Percentiles rank a stretch among this genome's conserved stretches.
Evolutionary conservation across 805 yeast genomes (phyloP).

Genomic region (Starmerella vitae): DNA sequence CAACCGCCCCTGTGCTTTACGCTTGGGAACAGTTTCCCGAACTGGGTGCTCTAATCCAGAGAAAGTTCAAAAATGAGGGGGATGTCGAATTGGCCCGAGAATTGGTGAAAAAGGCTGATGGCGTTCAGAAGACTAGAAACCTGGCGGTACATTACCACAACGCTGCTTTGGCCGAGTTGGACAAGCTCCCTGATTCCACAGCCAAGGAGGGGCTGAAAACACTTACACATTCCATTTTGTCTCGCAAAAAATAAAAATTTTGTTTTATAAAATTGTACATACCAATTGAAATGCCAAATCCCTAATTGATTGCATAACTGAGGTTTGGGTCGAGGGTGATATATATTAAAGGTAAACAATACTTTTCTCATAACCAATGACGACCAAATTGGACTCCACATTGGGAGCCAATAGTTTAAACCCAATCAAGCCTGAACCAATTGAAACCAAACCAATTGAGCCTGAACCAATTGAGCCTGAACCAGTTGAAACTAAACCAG

Average conservation of each 20-base stretch:
- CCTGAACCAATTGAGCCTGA: no score
- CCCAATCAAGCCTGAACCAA: no score
- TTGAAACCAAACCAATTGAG: no score
- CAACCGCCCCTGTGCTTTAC: slow-evolving; percentile 89
- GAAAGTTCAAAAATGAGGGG: slow-evolving; percentile 69
- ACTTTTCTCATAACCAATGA: no score
- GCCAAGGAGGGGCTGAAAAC: slow-evolving; percentile 78
- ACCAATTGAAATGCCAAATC: no score
- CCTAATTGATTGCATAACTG: no score
- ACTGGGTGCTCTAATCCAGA: slow-evolving; percentile 66
- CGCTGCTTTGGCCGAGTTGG: slow-evolving; percentile 57
- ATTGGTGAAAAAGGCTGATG: slow-evolving; percentile 57
- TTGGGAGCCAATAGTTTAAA: no score
- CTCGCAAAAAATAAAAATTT: slow-evolving; percentile 49
- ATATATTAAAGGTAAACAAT: no score
- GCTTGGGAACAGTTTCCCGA: slow-evolving; percentile 88
- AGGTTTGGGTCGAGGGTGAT: no score
- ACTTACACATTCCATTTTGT: slow-evolving; percentile 67
- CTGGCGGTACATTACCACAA: slow-evolving; percentile 70
- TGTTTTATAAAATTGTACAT: background rate
- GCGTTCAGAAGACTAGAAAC: slow-evolving; percentile 59
- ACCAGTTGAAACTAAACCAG: no score
- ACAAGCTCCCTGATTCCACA: slow-evolving; percentile 67
- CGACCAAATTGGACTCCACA: no score
- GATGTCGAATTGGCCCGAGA: slow-evolving; percentile 73